Percentiles rank a stretch among this genome's conserved stretches.
These are phyloP conservation scores for Cutaneotrichosporon curvatum DNA, from an alignment of 1,284 basidiomycete genomes.

Conservation along the genomic window DNA sequence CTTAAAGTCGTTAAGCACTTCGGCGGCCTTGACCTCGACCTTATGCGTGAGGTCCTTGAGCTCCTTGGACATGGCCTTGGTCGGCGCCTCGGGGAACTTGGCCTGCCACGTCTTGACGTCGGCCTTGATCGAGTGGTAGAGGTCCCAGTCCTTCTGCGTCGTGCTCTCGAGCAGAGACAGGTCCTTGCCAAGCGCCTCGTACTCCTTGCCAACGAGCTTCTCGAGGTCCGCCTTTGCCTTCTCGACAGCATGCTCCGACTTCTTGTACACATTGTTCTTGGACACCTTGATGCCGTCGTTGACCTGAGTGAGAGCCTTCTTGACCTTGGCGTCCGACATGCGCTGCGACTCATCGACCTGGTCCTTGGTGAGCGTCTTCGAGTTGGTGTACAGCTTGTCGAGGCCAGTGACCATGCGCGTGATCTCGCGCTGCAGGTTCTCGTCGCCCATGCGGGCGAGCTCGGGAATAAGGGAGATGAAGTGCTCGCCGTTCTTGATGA, in stretches of 20 bases:
- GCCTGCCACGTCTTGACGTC: slow-evolving; percentile 27
- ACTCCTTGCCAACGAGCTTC: slow-evolving; percentile 25
- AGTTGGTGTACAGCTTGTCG: slow-evolving; percentile 41
- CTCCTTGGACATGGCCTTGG: slow-evolving; percentile 22
- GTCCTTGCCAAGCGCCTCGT: slow-evolving; percentile 27
- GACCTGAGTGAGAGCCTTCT: slow-evolving; percentile 18
- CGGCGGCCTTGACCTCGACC: slow-evolving; percentile 14
- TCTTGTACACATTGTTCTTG: slow-evolving; percentile 16
- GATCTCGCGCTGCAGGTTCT: slow-evolving; percentile 33
- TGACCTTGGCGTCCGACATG: slow-evolving; percentile 26
- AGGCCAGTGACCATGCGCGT: slow-evolving; percentile 34
- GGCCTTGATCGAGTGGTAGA: slow-evolving; percentile 30
- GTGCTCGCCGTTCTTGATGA: slow-evolving; percentile 9
- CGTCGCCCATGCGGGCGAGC: slow-evolving; percentile 15
- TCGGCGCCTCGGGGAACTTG: slow-evolving; percentile 23
- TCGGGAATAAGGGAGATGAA: slow-evolving; percentile 22
- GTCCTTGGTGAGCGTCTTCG: slow-evolving; percentile 25
- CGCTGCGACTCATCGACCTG: slow-evolving; percentile 30
- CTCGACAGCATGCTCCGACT: slow-evolving; percentile 20
- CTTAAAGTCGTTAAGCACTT: slow-evolving; percentile 29
- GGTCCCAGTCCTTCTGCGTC: slow-evolving; percentile 33
- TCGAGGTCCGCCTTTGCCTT: slow-evolving; percentile 24
- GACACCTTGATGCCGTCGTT: slow-evolving; percentile 20
- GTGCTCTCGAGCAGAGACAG: slow-evolving; percentile 21
- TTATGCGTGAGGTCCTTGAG: slow-evolving; percentile 19